Conservation (phyloP, 768 basidiomycete genomes). For the Suillus paluster region DNA sequence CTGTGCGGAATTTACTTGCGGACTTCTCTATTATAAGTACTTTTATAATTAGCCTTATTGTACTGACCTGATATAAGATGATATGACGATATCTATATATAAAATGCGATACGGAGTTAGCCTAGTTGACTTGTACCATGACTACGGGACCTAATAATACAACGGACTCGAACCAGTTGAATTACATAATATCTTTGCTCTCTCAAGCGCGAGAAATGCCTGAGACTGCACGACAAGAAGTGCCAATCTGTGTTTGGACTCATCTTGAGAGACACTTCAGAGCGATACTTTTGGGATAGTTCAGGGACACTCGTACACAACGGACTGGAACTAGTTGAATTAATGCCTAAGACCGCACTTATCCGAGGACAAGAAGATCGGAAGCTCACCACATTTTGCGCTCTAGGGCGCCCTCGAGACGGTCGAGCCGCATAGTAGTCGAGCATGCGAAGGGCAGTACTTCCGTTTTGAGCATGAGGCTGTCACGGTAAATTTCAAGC, state of each 20-base stretch:
- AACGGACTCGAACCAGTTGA: neutral
- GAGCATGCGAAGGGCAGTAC: too few species aligned
- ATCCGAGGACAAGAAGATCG: neutral
- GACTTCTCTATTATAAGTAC: neutral
- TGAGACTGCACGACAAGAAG: too few species aligned
- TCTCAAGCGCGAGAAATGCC: neutral
- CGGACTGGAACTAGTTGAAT: neutral
- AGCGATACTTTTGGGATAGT: too few species aligned
- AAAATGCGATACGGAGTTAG: too few species aligned
- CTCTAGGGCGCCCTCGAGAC: neutral
- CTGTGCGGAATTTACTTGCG: neutral
- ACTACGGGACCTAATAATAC: neutral
- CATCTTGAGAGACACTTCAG: too few species aligned
- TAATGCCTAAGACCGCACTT: neutral
- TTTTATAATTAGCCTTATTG: neutral
- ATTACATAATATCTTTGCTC: neutral
- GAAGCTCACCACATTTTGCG: neutral
- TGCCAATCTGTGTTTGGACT: too few species aligned
- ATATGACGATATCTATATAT: too few species aligned
- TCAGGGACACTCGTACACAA: too few species aligned
- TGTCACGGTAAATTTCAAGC: too few species aligned
- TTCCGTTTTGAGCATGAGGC: too few species aligned
- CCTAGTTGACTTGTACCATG: neutral
- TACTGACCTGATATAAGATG: too few species aligned
- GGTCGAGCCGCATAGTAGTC: too few species aligned